phyloP scores from a whole-genome alignment of 352 stramenopile species.

The Phytopythium chamaehyphon region DNA sequence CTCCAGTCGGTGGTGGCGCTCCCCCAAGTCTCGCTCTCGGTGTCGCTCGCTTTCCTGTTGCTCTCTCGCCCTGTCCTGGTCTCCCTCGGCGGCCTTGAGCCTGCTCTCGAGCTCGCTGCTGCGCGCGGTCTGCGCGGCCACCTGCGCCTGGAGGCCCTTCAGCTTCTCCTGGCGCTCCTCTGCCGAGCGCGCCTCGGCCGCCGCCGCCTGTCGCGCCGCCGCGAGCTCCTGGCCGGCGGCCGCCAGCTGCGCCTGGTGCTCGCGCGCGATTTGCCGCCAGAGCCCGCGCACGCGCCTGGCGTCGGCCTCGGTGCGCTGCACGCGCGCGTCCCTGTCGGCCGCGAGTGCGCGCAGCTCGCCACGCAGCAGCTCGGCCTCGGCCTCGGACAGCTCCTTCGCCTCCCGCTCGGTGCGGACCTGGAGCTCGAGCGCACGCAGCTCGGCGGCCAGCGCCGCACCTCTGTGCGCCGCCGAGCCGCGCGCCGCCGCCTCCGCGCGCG shows the following conservation, averaged over 20 bases:
- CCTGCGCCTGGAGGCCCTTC: constrained; percentile 25
- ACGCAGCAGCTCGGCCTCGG: constrained; percentile 40
- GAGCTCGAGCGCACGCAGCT: constrained; percentile 48
- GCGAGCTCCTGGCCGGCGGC: constrained; percentile 38
- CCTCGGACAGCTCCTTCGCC: constrained; percentile 51
- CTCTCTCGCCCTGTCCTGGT: constrained; percentile 26
- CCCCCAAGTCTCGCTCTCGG: constrained; percentile 25
- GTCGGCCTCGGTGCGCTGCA: constrained; percentile 67
- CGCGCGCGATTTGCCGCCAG: constrained; percentile 69
- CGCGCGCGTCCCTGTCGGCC: constrained; percentile 49
- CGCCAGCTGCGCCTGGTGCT: constrained; percentile 60
- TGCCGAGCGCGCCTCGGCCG: constrained; percentile 16
- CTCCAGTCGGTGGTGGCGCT: constrained; percentile 24
- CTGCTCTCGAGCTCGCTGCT: constrained; percentile 39
- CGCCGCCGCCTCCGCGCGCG: constrained; percentile 47
- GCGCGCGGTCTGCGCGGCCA: constrained; percentile 29
- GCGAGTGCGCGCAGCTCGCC: constrained; percentile 41
- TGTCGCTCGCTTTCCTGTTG: constrained; percentile 33
- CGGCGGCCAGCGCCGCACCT: constrained; percentile 35
- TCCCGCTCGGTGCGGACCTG: constrained; percentile 61
- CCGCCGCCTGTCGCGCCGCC: constrained; percentile 19
- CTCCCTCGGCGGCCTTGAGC: constrained; percentile 22
- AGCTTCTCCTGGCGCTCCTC: constrained; percentile 23
- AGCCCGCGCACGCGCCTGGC: constrained; percentile 68
- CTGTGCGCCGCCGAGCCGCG: constrained; percentile 53